Base-by-base conservation (phyloP, 1,284 basidiomycete species). In the Trichosporon ovoides region DNA sequence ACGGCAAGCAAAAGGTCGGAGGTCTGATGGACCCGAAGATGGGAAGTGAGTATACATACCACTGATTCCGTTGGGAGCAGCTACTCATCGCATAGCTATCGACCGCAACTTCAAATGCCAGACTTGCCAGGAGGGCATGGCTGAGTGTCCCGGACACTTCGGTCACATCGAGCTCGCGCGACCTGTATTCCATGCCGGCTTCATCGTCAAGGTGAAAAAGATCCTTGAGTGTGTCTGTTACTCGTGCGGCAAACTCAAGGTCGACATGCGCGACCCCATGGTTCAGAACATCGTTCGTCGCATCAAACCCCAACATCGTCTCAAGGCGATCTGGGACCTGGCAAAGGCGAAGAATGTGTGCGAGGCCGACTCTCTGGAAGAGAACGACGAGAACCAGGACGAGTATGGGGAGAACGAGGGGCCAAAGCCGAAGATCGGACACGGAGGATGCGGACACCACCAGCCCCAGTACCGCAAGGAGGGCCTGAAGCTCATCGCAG, bases 41-140 rank as follows among this genome's bases (percentile, higher is more conserved):
- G 87, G 96, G 96, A 51, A 99, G 76, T 78, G 68, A 71, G 77
- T 77, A 56, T 48, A 28, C 43, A 28, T 13, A 22, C 28, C 43
- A 28, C 28, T 28, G 43, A n/a, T 1, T 7, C 49, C 28, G 49
- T 57, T 54, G 43, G 43, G 10, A 5, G 64, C 68, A 62, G 68
- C 59, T 53, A 61, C 62, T 63, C 62, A 62, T 64, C 56, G 36
- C 51, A 10, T 62, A 77, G 76, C 91, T 50, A 98, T 98, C 77
- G 95, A 98, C 81, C 85, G 96, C 66, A 98, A 98, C 79, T 98
- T 96, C 82, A 98, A 98, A 82, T 98, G 96, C 77, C 93, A 98
- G 81, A 98, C 96, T 24, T 98, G 96, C 79, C 93, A 93, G 71
- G 93, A 97, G 83, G 95, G 94, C 52, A 96, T 95, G 91, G 87